Conservation (phyloP, 2,329 filamentous ascomycete genomes). For the Drechmeria coniospora region DNA sequence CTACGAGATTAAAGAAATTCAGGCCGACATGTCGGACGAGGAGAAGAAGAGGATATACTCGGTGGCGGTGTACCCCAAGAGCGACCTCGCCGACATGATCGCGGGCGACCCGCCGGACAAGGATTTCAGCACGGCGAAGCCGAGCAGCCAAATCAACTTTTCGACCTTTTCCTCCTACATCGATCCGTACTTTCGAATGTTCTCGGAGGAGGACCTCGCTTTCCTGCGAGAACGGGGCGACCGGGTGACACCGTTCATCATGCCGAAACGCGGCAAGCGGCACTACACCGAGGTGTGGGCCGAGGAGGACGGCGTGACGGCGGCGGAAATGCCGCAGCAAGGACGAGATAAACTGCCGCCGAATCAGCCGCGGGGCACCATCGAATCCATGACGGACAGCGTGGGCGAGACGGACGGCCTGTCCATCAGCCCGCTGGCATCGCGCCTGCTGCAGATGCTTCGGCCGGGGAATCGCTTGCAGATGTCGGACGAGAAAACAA, state of each 20-base stretch:
- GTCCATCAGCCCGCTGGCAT: conserved; percentile 73
- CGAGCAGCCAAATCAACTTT: conserved; percentile 85
- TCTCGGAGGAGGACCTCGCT: conserved; percentile 85
- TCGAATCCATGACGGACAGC: conserved; percentile 77
- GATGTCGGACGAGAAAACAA: conserved; percentile 39
- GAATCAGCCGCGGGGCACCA: conserved; percentile 71
- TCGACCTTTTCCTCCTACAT: conserved; percentile 85
- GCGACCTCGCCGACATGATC: conserved; percentile 69
- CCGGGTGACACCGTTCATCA: conserved; percentile 65
- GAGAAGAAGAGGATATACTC: conserved; percentile 79
- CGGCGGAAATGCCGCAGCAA: conserved; percentile 49
- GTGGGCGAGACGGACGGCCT: conserved; percentile 79
- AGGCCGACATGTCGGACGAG: conserved; percentile 64
- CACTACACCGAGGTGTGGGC: conserved; percentile 88
- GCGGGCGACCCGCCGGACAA: conserved; percentile 82
- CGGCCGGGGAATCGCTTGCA: conserved; percentile 55
- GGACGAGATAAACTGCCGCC: conserved; percentile 52
- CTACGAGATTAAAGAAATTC: conserved; percentile 74
- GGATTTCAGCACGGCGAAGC: conserved; percentile 90
- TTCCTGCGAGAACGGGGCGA: conserved; percentile 87
- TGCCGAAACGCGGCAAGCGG: conserved; percentile 69
- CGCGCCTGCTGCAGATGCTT: conserved; percentile 65
- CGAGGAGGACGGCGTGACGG: conserved; percentile 75
- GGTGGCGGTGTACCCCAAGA: conserved; percentile 67
- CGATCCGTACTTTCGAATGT: conserved; percentile 78